A percentile compares a stretch with the other conserved stretches of the same genome.
phyloP scores from a whole-genome alignment of 1,284 basidiomycete species.

The Fomitiporia mediterranea region DNA sequence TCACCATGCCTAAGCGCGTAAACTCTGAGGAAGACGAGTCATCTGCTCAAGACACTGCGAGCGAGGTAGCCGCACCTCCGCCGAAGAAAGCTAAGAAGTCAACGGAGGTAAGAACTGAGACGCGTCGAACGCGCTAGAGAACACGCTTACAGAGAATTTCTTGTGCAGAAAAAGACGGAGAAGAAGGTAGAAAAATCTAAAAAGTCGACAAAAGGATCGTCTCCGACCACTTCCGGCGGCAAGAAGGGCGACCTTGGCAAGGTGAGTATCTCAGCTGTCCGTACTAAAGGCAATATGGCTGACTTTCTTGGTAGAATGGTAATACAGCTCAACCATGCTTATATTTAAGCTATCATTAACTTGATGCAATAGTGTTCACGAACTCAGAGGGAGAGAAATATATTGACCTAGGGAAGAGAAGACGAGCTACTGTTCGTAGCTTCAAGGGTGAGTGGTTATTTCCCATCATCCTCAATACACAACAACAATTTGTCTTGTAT shows the following conservation, averaged over 20 bases:
- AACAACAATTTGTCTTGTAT: no score
- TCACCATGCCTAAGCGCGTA: slow-evolving; percentile 10
- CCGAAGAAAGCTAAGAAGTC: slow-evolving; percentile 16
- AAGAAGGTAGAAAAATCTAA: slow-evolving; percentile 24
- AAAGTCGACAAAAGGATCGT: slow-evolving; percentile 26
- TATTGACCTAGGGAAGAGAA: slow-evolving; percentile 65
- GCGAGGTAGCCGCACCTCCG: not conserved
- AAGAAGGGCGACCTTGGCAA: slow-evolving; percentile 20
- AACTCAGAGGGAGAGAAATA: slow-evolving; percentile 55
- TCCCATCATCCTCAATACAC: no score
- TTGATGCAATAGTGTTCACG: slow-evolving; percentile 21
- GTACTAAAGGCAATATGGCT: not conserved
- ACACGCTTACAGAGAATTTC: not conserved
- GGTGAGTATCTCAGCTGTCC: not conserved
- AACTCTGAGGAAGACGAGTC: slow-evolving; percentile 4
- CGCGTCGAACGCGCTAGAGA: slow-evolving; percentile 2
- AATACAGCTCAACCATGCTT: not conserved
- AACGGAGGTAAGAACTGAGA: not conserved
- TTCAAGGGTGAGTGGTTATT: slow-evolving; percentile 56
- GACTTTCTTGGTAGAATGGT: slow-evolving; percentile 6
- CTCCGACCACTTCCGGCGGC: slow-evolving; percentile 5
- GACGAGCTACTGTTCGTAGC: slow-evolving; percentile 59
- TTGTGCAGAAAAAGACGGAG: slow-evolving; percentile 25
- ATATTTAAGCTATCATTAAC: not conserved
- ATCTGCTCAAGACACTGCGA: not conserved